Percentiles rank a stretch among this genome's conserved stretches.
These are phyloP conservation scores for Aureobasidium melanogenum DNA, from an alignment of 2,329 filamentous ascomycete genomes.

Conservation along the genomic window DNA sequence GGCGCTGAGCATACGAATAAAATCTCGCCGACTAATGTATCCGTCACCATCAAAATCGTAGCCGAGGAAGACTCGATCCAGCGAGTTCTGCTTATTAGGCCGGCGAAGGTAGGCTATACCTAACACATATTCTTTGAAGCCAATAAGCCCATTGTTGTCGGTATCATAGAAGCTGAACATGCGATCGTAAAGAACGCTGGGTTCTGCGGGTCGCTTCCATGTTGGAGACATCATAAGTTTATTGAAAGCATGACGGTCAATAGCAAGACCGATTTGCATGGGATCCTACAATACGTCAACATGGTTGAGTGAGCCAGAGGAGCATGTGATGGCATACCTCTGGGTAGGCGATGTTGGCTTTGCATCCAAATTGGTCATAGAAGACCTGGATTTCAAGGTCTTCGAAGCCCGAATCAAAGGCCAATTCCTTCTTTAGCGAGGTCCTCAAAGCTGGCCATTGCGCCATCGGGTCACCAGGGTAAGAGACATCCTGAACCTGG, in stretches of 20 bases:
- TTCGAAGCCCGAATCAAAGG: constrained; percentile 48
- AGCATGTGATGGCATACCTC: constrained; percentile 27
- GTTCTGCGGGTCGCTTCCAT: constrained; percentile 64
- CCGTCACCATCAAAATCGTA: constrained; percentile 89
- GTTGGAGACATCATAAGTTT: constrained; percentile 59
- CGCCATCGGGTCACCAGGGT: constrained; percentile 74
- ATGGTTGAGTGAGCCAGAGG: background rate
- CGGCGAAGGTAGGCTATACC: constrained; percentile 61
- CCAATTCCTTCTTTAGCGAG: constrained; percentile 54
- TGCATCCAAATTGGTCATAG: constrained; percentile 94
- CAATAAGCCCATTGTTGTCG: constrained; percentile 79
- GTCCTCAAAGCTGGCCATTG: constrained; percentile 60
- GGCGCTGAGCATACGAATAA: constrained; percentile 81
- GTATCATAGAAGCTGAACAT: constrained; percentile 97
- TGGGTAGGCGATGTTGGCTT: constrained; percentile 77
- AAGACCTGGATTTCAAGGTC: constrained; percentile 82
- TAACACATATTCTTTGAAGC: constrained; percentile 83
- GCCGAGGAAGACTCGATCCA: constrained; percentile 69
- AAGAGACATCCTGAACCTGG: constrained; percentile 75
- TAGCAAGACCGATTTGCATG: constrained; percentile 66
- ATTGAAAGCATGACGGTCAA: constrained; percentile 89
- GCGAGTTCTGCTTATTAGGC: constrained; percentile 53
- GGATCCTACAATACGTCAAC: constrained; percentile 46
- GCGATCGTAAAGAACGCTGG: constrained; percentile 88
- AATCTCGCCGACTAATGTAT: constrained; percentile 75